Conservation (phyloP, 257 asterid genomes). For the Capsicum baccatum region DNA sequence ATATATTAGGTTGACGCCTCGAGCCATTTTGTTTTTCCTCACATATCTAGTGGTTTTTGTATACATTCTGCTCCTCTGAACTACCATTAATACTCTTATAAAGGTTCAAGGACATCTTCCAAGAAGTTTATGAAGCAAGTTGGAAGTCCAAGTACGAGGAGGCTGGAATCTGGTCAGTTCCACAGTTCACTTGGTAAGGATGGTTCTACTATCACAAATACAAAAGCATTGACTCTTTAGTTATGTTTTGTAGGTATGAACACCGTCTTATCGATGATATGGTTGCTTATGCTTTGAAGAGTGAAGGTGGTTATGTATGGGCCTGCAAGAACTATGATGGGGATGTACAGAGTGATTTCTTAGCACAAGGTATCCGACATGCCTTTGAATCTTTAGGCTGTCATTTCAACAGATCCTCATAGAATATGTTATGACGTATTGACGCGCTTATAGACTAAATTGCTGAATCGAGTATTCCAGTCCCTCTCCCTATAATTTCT, state of each 20-base stretch:
- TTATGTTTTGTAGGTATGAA: slow-evolving; percentile 68
- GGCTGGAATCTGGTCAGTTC: slow-evolving; percentile 89
- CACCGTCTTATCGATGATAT: slow-evolving; percentile 99
- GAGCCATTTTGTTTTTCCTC: not conserved
- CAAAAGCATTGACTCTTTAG: not conserved
- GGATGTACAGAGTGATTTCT: slow-evolving; percentile 98
- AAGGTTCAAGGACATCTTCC: slow-evolving; percentile 98
- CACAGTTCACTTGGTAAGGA: slow-evolving; percentile 14
- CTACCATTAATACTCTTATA: slow-evolving; percentile 25
- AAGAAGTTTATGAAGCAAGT: slow-evolving; percentile 84
- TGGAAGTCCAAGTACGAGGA: slow-evolving; percentile 96
- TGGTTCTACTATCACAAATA: not conserved
- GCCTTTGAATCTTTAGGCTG: not conserved
- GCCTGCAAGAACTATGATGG: slow-evolving; percentile 99
- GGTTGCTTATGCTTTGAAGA: slow-evolving; percentile 99
- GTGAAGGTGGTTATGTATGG: slow-evolving; percentile 99
- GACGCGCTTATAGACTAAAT: not conserved
- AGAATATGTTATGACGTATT: not conserved
- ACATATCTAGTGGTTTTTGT: not conserved
- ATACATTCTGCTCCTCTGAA: slow-evolving; percentile 10
- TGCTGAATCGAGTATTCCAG: not conserved
- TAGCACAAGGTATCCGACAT: slow-evolving; percentile 78
- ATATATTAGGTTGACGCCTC: not conserved
- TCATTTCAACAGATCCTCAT: not conserved
- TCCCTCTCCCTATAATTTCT: not conserved